These are phyloP conservation scores for Plenodomus tracheiphilus DNA, from an alignment of 2,329 filamentous ascomycete genomes.

Conservation along the genomic window DNA sequence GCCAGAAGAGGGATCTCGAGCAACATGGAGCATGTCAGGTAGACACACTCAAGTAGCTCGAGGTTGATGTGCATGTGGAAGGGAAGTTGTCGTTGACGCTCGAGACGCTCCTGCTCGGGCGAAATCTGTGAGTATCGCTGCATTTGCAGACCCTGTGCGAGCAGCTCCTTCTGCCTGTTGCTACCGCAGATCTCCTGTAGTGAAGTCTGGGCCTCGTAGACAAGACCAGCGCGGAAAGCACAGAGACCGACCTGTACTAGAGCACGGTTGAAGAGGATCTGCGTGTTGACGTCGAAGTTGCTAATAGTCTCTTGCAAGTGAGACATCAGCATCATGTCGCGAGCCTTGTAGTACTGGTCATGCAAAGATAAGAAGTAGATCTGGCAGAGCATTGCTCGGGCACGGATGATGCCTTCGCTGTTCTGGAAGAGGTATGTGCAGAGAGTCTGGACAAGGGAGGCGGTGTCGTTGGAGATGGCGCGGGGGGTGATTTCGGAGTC, in stretches of 20 bases:
- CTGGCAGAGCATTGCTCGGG: slow-evolving; percentile 95
- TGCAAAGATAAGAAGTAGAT: slow-evolving; percentile 98
- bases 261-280: slow-evolving; percentile 98
- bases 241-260: slow-evolving; percentile 97
- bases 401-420: slow-evolving; percentile 94
- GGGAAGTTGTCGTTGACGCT: slow-evolving; percentile 94
- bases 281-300: slow-evolving; percentile 94
- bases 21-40: slow-evolving; percentile 98
- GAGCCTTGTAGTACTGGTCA: slow-evolving; percentile 95
- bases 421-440: slow-evolving; percentile 94
- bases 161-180: slow-evolving; percentile 94
- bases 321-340: slow-evolving; percentile 99
- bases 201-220: slow-evolving; percentile 97
- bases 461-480: slow-evolving; percentile 67
- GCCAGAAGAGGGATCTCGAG: slow-evolving; percentile 96
- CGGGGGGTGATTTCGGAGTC: slow-evolving; percentile 83
- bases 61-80: slow-evolving; percentile 99
- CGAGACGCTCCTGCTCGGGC: slow-evolving; percentile 94
- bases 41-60: slow-evolving; percentile 95
- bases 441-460: slow-evolving; percentile 78
- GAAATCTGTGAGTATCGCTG: slow-evolving; percentile 96
- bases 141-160: slow-evolving; percentile 97
- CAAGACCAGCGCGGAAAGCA: slow-evolving; percentile 93
- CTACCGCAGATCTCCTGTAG: slow-evolving; percentile 98
- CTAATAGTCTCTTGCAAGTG: slow-evolving; percentile 96